Conservation (phyloP, 805 yeast genomes). For the Kazachstania taianensis region DNA sequence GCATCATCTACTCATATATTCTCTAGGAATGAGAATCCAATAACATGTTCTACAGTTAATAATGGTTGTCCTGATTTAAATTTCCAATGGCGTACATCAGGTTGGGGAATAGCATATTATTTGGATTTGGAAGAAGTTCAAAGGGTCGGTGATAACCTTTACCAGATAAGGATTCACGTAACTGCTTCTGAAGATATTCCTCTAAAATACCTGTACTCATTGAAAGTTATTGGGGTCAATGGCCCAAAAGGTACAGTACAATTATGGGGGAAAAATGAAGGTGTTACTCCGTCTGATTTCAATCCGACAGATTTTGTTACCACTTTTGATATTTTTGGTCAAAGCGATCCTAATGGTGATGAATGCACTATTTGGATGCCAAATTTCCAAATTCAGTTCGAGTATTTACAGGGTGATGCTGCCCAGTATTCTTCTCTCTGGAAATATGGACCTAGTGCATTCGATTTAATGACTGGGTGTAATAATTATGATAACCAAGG, state of each 20-base stretch:
- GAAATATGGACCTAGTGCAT: slow-evolving; percentile 9
- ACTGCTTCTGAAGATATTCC: slow-evolving; percentile 10
- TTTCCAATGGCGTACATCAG: too few relatives aligned
- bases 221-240: slow-evolving; percentile 13
- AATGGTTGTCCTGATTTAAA: too few relatives aligned
- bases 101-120: too few relatives aligned
- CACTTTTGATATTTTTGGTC: slow-evolving; percentile 13
- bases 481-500: slow-evolving; percentile 10
- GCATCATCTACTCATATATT: too few relatives aligned
- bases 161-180: slow-evolving; percentile 15
- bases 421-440: background rate
- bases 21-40: too few relatives aligned
- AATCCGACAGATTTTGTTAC: slow-evolving; percentile 17
- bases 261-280: slow-evolving; percentile 13
- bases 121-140: too few relatives aligned
- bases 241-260: slow-evolving; percentile 11
- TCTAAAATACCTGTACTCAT: slow-evolving; percentile 9
- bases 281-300: slow-evolving; percentile 5
- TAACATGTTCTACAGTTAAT: too few relatives aligned
- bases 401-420: slow-evolving; percentile 7
- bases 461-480: slow-evolving; percentile 16
- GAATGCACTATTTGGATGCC: slow-evolving; percentile 14
- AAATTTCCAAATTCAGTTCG: slow-evolving; percentile 14
- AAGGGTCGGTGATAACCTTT: too few relatives aligned
- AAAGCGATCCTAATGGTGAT: slow-evolving; percentile 1